phyloP scores from a whole-genome alignment of 2,329 filamentous ascomycete genomes.

The Botrytis squamosa region DNA sequence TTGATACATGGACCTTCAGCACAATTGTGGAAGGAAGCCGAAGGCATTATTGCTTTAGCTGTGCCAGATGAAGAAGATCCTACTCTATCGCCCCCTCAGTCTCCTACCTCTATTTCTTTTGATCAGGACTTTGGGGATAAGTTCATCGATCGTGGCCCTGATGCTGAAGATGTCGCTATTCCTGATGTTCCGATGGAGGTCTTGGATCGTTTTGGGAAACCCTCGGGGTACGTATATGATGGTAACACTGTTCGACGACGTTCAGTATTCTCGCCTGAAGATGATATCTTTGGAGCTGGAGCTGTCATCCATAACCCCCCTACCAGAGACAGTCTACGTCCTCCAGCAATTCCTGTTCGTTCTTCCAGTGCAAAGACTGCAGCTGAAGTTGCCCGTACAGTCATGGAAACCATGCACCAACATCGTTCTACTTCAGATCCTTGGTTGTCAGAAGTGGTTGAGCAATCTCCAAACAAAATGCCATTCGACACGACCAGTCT shows the following conservation, averaged over 20 bases:
- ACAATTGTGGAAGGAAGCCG: conserved; percentile 73
- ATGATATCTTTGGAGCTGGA: conserved; percentile 59
- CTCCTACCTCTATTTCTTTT: conserved; percentile 44
- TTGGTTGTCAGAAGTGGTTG: conserved; percentile 31
- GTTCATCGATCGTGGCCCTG: conserved; percentile 44
- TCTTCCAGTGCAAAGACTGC: conserved; percentile 38
- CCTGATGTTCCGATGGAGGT: conserved; percentile 50
- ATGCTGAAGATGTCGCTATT: conserved; percentile 46
- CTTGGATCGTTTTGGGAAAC: conserved; percentile 29
- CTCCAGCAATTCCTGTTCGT: conserved; percentile 29
- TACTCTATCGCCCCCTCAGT: conserved; percentile 34
- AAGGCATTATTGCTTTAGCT: conserved; percentile 84
- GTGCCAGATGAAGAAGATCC: conserved; percentile 62
- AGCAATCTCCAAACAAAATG: conserved; percentile 48
- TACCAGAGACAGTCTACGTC: conserved; percentile 41
- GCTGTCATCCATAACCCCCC: conserved; percentile 27
- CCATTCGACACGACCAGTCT: conserved; percentile 69
- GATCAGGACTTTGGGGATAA: conserved; percentile 45
- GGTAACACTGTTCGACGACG: conserved; percentile 52
- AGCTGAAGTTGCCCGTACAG: conserved; percentile 55
- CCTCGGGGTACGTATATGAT: conserved; percentile 46
- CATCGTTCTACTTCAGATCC: conserved; percentile 48
- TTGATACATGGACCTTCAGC: conserved; percentile 60
- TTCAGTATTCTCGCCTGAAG: conserved; percentile 64
- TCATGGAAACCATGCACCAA: conserved; percentile 63